Evolutionary conservation across 2,329 filamentous ascomycete species (phyloP), one percentile per base, ranked within the genome.

Genomic region (Scleromitrula shiraiana): DNA sequence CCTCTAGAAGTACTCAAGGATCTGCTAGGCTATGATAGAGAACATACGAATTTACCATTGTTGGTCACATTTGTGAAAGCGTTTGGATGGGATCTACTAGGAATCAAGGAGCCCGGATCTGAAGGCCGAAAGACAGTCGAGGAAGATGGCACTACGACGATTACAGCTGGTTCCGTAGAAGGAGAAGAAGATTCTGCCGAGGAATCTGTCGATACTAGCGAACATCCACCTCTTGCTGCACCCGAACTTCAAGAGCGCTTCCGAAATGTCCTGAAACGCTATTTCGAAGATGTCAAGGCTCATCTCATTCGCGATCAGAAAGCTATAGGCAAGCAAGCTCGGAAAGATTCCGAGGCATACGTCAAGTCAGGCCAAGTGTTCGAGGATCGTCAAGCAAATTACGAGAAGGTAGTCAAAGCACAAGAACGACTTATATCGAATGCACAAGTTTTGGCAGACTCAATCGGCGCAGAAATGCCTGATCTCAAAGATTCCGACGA

Each of bases 331-430:
- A 81, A 78, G 22, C 93, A 98, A 68, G 88, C 87, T 46, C 87
- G 89, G 54, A 89, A 91, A 58, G 98, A 98, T 67, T 91, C 93
- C 1, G 93, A 98, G 67, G 93, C 91, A 5, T 98, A 98, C 60
- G 91, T 98, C 59, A 96, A 96, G 62, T 97, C 93, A 30, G 93
- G 93, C 2, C 93, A 98, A 64, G 91, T 98, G 5, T 97, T 98
- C 55, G 93, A 98, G 64, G 93, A 98, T 62, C 85, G 93, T 42
- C 93, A 98, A 64, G 80, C 89, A 46, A 97, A 90, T 62, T 95
- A 94, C 57, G 94, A 98, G 65, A 96, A 90, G 66, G 85, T 93
- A 58, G 74, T 90, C 49, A 98, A 97, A 67, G 77, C 85, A 0
- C 88, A 97, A 62, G 93, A 98, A 64, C 89, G 90, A 56, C 76